Conservation (phyloP, 129 eudicot genomes). For the Flaveria ramosissima region DNA sequence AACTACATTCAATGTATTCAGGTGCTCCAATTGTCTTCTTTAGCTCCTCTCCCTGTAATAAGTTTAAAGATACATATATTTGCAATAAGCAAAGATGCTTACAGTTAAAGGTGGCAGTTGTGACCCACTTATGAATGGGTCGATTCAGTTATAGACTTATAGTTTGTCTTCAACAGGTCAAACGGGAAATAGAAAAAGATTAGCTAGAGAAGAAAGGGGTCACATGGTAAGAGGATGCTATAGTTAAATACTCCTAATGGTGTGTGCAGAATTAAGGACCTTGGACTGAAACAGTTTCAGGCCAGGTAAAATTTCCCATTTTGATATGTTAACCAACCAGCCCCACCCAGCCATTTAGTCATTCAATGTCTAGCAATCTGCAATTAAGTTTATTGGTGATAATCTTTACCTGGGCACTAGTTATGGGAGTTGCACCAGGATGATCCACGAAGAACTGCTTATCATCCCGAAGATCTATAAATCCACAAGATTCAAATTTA, state of each 20-base stretch:
- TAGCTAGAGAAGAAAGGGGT: background rate
- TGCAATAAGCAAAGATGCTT: conserved; percentile 18
- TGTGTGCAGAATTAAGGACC: background rate
- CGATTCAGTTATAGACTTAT: background rate
- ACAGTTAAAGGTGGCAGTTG: conserved; percentile 12
- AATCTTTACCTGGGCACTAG: conserved; percentile 63
- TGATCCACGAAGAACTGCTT: conserved; percentile 76
- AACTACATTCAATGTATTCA: conserved; percentile 91
- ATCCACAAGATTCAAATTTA: conserved; percentile 21
- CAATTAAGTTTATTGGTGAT: background rate
- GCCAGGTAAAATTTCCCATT: background rate
- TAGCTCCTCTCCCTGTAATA: conserved; percentile 87
- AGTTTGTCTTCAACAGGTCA: background rate
- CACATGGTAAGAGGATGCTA: background rate
- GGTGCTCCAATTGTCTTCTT: conserved; percentile 89
- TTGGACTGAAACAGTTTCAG: background rate
- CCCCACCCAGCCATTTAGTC: background rate
- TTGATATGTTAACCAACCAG: background rate
- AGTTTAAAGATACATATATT: conserved; percentile 23
- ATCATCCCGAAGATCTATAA: conserved; percentile 85
- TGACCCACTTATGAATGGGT: conserved; percentile 5
- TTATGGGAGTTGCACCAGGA: conserved; percentile 78
- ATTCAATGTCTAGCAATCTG: conserved; percentile 2
- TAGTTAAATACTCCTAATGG: background rate
- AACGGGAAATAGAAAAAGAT: background rate